Evolutionary conservation across 108 stramenopile genomes (phyloP), one percentile per base, ranked within the genome.

Genomic region (Pseudonitzschia delicatissima): DNA sequence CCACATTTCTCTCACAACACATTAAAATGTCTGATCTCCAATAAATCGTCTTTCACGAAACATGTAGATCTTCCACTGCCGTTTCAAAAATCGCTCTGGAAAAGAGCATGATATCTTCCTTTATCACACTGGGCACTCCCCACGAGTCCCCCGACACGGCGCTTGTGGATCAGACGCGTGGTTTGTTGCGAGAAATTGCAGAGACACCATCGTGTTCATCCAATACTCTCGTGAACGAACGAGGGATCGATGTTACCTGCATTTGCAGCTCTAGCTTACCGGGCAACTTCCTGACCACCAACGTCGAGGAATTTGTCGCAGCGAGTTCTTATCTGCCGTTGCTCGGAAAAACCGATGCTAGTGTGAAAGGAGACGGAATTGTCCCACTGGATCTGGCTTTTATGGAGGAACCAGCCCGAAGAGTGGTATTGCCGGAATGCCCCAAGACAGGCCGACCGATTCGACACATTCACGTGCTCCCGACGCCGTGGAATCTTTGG

Each of bases 81-180:
- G 77, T 87, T 1, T 36, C 67, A 26, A 62, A 67, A 25, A 65
- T 83, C 28, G 70, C 78, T 2, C 64, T 47, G 57, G 63, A 79
- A 40, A 67, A 67, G 50, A 28, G 68, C 79, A 55, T 55, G 53
- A 17, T 55, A 55, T 55, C 53, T 5, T 87, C 85, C 9, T 60
- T 90, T 21, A 73, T 90, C 59, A 90, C 89, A 6, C 58, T 90
- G 9, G 89, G 89, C 7, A 87, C 86, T 13, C 89, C 89, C 6
- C 89, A 90, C 61, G 52, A 74, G 12, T 81, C 82, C 15, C 89
- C 89, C 25, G 70, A 73, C 8, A 52, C 71, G 9, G 86, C 89
- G 1, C 48, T 90, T 17, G 80, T 90, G 31, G 89, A 90, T 62
- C 89, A 90, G 74, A 90, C 89, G 0, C 75, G 89, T 33, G 89